These are phyloP conservation scores for Debaryomyces sp. DNA, from an alignment of 1,139 yeast genomes.

Conservation along the genomic window DNA sequence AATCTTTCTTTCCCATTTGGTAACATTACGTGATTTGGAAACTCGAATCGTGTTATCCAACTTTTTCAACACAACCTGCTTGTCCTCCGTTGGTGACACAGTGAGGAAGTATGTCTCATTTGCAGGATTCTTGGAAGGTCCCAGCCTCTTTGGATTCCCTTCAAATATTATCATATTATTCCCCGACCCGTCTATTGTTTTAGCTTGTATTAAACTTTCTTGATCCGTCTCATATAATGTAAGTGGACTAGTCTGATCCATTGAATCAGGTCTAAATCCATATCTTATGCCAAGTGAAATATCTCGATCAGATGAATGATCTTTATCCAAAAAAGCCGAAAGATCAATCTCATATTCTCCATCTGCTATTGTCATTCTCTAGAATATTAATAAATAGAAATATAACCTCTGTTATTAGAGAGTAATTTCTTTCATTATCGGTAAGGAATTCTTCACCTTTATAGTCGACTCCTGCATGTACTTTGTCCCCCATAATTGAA, in stretches of 20 bases:
- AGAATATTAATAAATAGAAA: not conserved
- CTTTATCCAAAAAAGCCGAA: constrained; percentile 24
- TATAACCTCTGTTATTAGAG: not conserved
- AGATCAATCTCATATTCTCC: constrained; percentile 52
- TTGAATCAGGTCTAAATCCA: constrained; percentile 47
- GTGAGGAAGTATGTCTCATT: constrained; percentile 38
- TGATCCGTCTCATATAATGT: constrained; percentile 39
- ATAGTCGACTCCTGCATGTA: not conserved
- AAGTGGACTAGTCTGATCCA: constrained; percentile 41
- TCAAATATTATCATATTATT: constrained; percentile 38
- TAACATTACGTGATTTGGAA: constrained; percentile 39
- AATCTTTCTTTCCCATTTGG: constrained; percentile 19
- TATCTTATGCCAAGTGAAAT: constrained; percentile 41
- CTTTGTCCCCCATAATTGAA: not conserved
- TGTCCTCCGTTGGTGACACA: constrained; percentile 18
- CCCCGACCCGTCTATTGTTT: constrained; percentile 20
- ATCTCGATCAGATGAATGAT: constrained; percentile 12
- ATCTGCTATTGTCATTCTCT: constrained; percentile 37
- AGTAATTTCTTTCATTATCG: not conserved
- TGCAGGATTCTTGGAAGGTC: constrained; percentile 18
- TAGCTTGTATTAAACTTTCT: constrained; percentile 37
- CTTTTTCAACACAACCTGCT: constrained; percentile 24
- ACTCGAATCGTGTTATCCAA: constrained; percentile 38
- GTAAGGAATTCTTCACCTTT: not conserved
- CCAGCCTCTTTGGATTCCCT: constrained; percentile 38